Conservation (phyloP, 2,329 filamentous ascomycete genomes). For the Colletotrichum incanum region DNA sequence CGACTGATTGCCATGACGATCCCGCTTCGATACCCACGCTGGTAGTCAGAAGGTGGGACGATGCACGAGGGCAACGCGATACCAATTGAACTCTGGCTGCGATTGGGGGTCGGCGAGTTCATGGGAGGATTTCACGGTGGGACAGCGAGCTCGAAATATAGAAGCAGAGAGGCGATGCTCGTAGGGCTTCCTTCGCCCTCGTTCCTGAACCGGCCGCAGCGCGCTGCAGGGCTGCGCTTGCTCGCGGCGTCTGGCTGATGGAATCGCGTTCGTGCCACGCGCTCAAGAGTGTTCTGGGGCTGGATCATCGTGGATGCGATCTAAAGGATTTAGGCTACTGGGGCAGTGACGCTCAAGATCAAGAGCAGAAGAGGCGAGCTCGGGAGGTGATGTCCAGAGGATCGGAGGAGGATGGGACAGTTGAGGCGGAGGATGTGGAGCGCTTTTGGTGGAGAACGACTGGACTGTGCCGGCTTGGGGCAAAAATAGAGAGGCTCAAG, state of each 20-base stretch:
- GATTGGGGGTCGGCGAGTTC: background rate
- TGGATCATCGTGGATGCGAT: background rate
- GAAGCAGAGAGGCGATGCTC: slow-evolving; percentile 21
- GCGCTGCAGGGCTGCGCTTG: background rate
- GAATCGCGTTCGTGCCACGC: background rate
- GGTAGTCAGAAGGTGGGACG: background rate
- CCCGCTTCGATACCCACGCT: background rate
- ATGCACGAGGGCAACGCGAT: background rate
- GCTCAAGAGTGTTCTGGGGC: background rate
- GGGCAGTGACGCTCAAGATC: no score
- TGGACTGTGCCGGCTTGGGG: background rate
- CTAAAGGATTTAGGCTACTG: background rate
- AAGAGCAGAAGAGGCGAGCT: background rate
- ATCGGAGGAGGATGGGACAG: background rate
- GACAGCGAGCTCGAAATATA: background rate
- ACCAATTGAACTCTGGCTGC: background rate
- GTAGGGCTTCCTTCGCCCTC: background rate
- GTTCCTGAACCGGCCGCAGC: background rate
- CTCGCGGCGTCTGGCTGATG: slow-evolving; percentile 6
- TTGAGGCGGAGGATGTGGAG: slow-evolving; percentile 5
- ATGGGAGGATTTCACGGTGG: no score
- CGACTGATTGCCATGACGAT: background rate
- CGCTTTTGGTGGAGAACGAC: background rate
- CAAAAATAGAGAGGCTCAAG: slow-evolving; percentile 22
- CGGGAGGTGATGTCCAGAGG: background rate